Evolutionary conservation across 306 rosid genomes (phyloP).

Genomic region (Gleditsia sinensis): DNA sequence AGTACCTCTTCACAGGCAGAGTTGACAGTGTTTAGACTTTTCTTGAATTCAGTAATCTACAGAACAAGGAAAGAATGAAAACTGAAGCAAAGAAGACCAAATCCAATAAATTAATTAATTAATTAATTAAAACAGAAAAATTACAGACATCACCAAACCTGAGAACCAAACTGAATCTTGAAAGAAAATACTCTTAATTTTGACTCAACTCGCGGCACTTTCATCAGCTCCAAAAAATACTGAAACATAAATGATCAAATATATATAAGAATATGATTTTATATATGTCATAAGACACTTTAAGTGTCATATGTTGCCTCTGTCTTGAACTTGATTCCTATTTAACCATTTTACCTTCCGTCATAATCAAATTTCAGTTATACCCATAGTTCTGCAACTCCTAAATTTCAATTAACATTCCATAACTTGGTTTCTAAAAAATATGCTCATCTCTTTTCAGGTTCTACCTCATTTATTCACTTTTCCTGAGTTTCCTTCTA

Average conservation of each 20-base stretch:
- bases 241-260: conserved; percentile 46
- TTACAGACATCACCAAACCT: conserved; percentile 64
- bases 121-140: conserved; percentile 16
- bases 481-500: background rate
- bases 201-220: conserved; percentile 95
- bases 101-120: background rate
- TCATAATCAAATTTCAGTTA: background rate
- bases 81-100: conserved; percentile 33
- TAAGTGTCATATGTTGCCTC: background rate
- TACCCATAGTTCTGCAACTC: conserved; percentile 14
- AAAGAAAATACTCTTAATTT: conserved; percentile 91
- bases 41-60: conserved; percentile 85
- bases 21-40: conserved; percentile 69
- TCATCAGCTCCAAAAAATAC: conserved; percentile 92
- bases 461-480: conserved; percentile 10
- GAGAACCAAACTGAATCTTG: conserved; percentile 82
- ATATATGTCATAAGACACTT: background rate
- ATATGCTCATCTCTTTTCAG: background rate
- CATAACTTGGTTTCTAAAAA: conserved; percentile 2
- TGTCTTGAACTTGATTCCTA: conserved; percentile 4
- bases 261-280: conserved; percentile 26
- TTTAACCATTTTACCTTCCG: background rate
- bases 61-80: conserved; percentile 35
- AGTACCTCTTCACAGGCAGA: conserved; percentile 89
- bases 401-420: conserved; percentile 21